phyloP scores from a whole-genome alignment of 345 rosid genomes.

The Citrus maxima region DNA sequence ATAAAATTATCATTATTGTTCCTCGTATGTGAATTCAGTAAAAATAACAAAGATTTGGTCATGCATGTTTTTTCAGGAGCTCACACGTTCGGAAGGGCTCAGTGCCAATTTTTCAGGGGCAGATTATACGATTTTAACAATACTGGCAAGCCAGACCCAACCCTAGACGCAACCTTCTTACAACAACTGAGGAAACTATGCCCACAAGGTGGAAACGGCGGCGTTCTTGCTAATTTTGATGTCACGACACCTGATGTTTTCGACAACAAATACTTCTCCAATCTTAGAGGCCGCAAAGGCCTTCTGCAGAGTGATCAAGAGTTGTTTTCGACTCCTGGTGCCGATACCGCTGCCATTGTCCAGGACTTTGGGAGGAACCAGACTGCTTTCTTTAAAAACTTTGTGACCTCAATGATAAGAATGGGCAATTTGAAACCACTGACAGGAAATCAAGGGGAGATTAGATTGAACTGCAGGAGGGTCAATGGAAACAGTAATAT shows the following conservation, averaged over 20 bases:
- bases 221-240: constrained; percentile 40
- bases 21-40: too few relatives aligned
- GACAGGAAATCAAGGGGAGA: constrained; percentile 50
- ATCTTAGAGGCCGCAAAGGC: constrained; percentile 38
- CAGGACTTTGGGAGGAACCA: constrained; percentile 34
- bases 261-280: constrained; percentile 48
- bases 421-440: constrained; percentile 61
- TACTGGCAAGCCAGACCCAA: constrained; percentile 47
- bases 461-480: constrained; percentile 50
- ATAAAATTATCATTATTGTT: too few relatives aligned
- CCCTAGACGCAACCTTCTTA: constrained; percentile 38
- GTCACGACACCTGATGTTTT: constrained; percentile 46
- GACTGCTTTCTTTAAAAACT: constrained; percentile 47
- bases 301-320: constrained; percentile 62
- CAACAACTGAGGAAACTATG: constrained; percentile 37
- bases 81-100: constrained; percentile 64
- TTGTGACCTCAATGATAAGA: constrained; percentile 52
- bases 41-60: too few relatives aligned
- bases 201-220: constrained; percentile 43
- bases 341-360: constrained; percentile 42
- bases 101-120: constrained; percentile 25
- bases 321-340: constrained; percentile 47
- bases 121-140: constrained; percentile 49
- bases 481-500: constrained; percentile 30
- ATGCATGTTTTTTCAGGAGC: constrained; percentile 34